phyloP scores from a whole-genome alignment of 2,329 filamentous ascomycete species.

The Epicoccum nigrum region DNA sequence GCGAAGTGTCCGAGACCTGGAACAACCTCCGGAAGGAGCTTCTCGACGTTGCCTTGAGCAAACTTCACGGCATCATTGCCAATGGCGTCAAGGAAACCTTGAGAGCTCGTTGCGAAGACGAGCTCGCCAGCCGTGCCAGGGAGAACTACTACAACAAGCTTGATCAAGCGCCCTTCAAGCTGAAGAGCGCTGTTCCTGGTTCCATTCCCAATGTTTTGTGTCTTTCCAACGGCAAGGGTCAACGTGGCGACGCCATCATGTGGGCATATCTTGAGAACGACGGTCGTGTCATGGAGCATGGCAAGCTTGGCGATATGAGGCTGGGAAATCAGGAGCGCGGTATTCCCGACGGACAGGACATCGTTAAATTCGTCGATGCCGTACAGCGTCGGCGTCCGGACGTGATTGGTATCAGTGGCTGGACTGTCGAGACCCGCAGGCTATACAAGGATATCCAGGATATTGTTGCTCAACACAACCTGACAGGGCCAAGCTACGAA shows the following conservation, averaged over 20 bases:
- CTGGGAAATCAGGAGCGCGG: slow-evolving; percentile 69
- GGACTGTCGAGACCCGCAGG: slow-evolving; percentile 83
- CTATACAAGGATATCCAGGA: slow-evolving; percentile 81
- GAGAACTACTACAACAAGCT: slow-evolving; percentile 88
- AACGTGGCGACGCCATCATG: slow-evolving; percentile 78
- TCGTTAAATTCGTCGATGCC: slow-evolving; percentile 76
- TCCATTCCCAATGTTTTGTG: slow-evolving; percentile 86
- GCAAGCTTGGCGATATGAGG: slow-evolving; percentile 81
- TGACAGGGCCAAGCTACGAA: slow-evolving; percentile 82
- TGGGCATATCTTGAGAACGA: slow-evolving; percentile 96
- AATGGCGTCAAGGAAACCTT: slow-evolving; percentile 95
- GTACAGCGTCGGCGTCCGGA: slow-evolving; percentile 83
- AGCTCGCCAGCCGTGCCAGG: slow-evolving; percentile 84
- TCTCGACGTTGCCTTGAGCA: slow-evolving; percentile 78
- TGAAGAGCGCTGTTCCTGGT: slow-evolving; percentile 87
- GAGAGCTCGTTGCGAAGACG: slow-evolving; percentile 90
- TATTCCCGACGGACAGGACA: slow-evolving; percentile 67
- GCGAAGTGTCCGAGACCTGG: slow-evolving; percentile 93
- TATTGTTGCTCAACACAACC: slow-evolving; percentile 75
- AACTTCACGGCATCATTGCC: slow-evolving; percentile 81
- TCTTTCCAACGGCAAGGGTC: slow-evolving; percentile 83
- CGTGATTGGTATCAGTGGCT: slow-evolving; percentile 87
- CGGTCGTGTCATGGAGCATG: slow-evolving; percentile 84
- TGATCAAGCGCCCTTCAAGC: slow-evolving; percentile 95
- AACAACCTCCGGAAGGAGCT: slow-evolving; percentile 86